Percentiles rank a stretch among this genome's conserved stretches.
phyloP scores from a whole-genome alignment of 2,329 filamentous ascomycete genomes.

The Aspergillus niger region DNA sequence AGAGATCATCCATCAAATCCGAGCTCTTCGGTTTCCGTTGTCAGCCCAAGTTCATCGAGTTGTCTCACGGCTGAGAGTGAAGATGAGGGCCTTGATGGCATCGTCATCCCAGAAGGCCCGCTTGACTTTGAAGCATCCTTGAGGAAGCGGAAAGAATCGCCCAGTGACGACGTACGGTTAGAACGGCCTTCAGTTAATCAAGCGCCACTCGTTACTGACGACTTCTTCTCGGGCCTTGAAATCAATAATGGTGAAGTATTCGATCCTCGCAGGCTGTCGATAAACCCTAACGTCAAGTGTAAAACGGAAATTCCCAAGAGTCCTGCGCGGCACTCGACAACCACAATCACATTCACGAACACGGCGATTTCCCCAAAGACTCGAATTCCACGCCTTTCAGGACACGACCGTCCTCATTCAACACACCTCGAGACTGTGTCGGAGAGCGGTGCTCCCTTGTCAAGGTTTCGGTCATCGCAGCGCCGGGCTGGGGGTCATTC shows the following conservation, averaged over 20 bases:
- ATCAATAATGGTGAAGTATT: slow-evolving; percentile 82
- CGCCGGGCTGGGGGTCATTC: slow-evolving; percentile 68
- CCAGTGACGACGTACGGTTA: slow-evolving; percentile 38
- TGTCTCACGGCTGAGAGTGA: slow-evolving; percentile 91
- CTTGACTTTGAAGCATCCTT: slow-evolving; percentile 80
- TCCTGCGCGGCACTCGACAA: slow-evolving; percentile 69
- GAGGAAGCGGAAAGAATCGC: slow-evolving; percentile 64
- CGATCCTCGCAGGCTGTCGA: slow-evolving; percentile 73
- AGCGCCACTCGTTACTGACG: slow-evolving; percentile 56
- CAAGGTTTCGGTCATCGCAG: slow-evolving; percentile 63
- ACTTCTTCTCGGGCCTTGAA: slow-evolving; percentile 84
- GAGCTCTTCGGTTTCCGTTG: slow-evolving; percentile 82
- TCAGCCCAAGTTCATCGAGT: slow-evolving; percentile 91
- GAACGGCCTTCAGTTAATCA: slow-evolving; percentile 23
- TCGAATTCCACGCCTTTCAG: slow-evolving; percentile 75
- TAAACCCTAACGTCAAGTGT: slow-evolving; percentile 90
- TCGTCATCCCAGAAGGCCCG: slow-evolving; percentile 79
- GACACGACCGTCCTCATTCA: slow-evolving; percentile 70
- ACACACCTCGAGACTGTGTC: slow-evolving; percentile 84
- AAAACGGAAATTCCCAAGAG: slow-evolving; percentile 71
- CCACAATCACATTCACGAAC: slow-evolving; percentile 89
- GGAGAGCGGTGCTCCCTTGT: slow-evolving; percentile 76
- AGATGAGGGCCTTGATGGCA: slow-evolving; percentile 87
- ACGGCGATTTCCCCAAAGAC: slow-evolving; percentile 63
- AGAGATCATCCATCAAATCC: slow-evolving; percentile 77